Base-by-base conservation (phyloP, 2,329 filamentous ascomycete genomes). In the Xylaria sp. region DNA sequence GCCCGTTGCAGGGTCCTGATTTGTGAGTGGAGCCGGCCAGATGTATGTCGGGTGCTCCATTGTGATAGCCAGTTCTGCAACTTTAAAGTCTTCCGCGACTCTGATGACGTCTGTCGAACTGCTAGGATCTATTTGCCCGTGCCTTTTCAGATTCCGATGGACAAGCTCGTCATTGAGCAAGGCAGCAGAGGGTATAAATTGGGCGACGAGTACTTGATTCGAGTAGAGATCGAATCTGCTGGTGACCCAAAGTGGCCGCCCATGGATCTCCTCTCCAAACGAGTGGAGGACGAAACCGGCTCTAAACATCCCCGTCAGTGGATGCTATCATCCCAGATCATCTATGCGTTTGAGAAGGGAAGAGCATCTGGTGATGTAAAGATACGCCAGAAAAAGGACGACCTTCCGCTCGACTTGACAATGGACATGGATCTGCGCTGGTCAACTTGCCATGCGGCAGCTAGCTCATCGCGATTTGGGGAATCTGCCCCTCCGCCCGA, bases 51-150 rank as follows among this genome's bases (percentile, higher is more conserved):
- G 61, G 79, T 87, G 7, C 76, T 89, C 66, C 82, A 87, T 73
- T 86, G 86, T 71, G 83, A 87, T 73, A 87, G 83, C 69, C 86
- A 89, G 74, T 78, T 84, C 9, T 89, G 87, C 78, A 83, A 83
- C 52, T 79, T 89, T 69, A 84, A 81, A 61, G 80, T 86, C 2
- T 85, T 83, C 74, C 83, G 84, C 72, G 85, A 85, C 46, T 79
- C 84, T 2, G 80, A 82, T 60, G 84, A 82, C 34, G 81, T 82
- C 59, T 81, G 83, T 54, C 81, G 80, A 37, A 82, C 86, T 66
- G 83, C 85, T 13, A 82, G 84, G 56, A 79, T 89, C 31, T 82
- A 84, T 71, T 74, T 87, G 56, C 80, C 82, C 37, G 77, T 79
- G 25, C 85, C 87, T 0, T 89, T 89, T 69, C 81, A 82, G 46